Evolutionary conservation across 2,329 filamentous ascomycete genomes (phyloP), one percentile per base, ranked within the genome.

Genomic region (Trichophyton equinum): DNA sequence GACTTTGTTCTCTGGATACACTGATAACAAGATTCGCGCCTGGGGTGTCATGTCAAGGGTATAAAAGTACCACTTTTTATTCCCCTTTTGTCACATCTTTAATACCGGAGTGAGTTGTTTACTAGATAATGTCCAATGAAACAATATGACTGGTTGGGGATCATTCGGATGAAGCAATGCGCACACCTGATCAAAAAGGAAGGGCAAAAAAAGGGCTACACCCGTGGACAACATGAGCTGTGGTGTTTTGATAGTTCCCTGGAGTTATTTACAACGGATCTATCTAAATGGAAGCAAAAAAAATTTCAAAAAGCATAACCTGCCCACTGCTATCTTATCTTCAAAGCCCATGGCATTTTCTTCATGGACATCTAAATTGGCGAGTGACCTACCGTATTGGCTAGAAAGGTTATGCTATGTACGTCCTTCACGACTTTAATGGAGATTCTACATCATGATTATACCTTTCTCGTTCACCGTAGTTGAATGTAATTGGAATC

Each of bases 1-100:
- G 86, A 97, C 94, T 75, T 84, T 99, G 78, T 99, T 99, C 80
- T 91, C 94, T 77, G 94, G 94, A 80, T 99, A 99, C 86, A 99
- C 94, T 73, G 94, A 99, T 83, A 97, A 96, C 86, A 88, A 95
- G 82, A 96, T 96, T 82, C 89, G 91, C 74, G 91, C 89, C 72
- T 96, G 91, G 91, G 91, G 91, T 81, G 91, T 96, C 36, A 44
- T 59, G 20, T 47, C 38, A 47, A 59, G 38, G 57, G 57, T 22
- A 47, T 59, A 59, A 25, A n/a, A 46, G 15, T 13, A 13, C 30
- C 8, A 27, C 30, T 59, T 47, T 46, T 46, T 47, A 25, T 47
- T 30, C 33, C 30, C 38, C 20, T 57, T 57, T 57, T 38, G 33
- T 42, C 55, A 57, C 55, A 38, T 42, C 38, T 57, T 44, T 57